Percentiles rank a stretch among this genome's conserved stretches.
Evolutionary conservation across 805 yeast genomes (phyloP).

Genomic region (Komagataella populi): DNA sequence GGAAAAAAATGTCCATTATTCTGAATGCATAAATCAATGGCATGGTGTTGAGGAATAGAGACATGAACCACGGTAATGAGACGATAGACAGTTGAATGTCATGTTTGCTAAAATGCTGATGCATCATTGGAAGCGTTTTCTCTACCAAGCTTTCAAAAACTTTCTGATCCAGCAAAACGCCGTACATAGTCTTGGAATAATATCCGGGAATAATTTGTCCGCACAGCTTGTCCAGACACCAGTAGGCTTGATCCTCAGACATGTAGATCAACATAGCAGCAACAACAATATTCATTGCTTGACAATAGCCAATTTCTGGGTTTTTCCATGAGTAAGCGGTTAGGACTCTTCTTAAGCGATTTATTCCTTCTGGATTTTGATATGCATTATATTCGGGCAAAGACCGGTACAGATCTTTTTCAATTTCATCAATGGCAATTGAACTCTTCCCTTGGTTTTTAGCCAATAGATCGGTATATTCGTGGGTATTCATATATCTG

Average conservation of each 20-base stretch:
- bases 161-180: slow-evolving; percentile 84
- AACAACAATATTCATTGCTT: slow-evolving; percentile 92
- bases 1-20: slow-evolving; percentile 78
- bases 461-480: slow-evolving; percentile 43
- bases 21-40: slow-evolving; percentile 89
- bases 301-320: slow-evolving; percentile 96
- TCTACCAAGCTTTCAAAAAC: slow-evolving; percentile 87
- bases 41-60: slow-evolving; percentile 83
- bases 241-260: slow-evolving; percentile 96
- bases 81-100: slow-evolving; percentile 91
- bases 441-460: slow-evolving; percentile 55
- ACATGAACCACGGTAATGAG: slow-evolving; percentile 92
- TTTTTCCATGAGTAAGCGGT: slow-evolving; percentile 95
- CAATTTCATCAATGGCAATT: slow-evolving; percentile 89
- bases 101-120: slow-evolving; percentile 64
- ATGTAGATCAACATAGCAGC: slow-evolving; percentile 71
- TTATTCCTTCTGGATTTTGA: slow-evolving; percentile 77
- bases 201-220: slow-evolving; percentile 88
- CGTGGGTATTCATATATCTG: slow-evolving; percentile 47
- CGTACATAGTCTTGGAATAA: slow-evolving; percentile 95
- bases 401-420: slow-evolving; percentile 88
- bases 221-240: slow-evolving; percentile 76
- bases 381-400: slow-evolving; percentile 94
- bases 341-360: slow-evolving; percentile 70
- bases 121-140: slow-evolving; percentile 76